Evolutionary conservation across 2,329 filamentous ascomycete species (phyloP), one percentile per base, ranked within the genome.

Genomic region (Escovopsis weberi): DNA sequence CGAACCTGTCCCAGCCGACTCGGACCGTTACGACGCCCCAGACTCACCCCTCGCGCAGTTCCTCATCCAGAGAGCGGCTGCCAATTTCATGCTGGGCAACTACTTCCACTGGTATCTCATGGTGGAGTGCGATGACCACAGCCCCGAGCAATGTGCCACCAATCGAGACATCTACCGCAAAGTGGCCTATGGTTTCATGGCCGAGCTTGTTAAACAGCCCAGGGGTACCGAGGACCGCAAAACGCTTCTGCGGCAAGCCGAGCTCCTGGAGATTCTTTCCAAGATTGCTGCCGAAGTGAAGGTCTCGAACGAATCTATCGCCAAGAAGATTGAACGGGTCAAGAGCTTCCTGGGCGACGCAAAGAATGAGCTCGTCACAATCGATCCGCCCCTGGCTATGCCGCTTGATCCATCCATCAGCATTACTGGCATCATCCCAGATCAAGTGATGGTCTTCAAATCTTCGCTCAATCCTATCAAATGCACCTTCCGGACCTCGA

Each of bases 61-160:
- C 56, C 69, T 98, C 3, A 91, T 98, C 43, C 78, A 83, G 1
- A 77, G 91, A 33, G 93, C 91, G 4, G 82, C 85, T 12, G 78
- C 81, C 47, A 96, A 94, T 55, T 85, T 95, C 54, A 81, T 83
- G 46, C 72, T 98, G 2, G 91, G 89, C 28, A 98, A 94, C 58
- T 94, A 93, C 62, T 77, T 98, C 42, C 85, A 95, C 59, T 98
- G 91, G 91, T 98, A 96, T 60, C 71, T 98, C 2, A 95, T 95
- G 80, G 91, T 98, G 1, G 93, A 98, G 63, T 93, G 88, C 51
- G 86, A 93, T 52, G 89, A 95, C 58, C 69, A 72, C 45, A 87
- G 82, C 50, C 77, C 78, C 4, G 82, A 86, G 37, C 85, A 88
- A 52, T 73, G 78, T 19, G 69, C 76, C 4, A 78, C 80, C 44